phyloP scores from a whole-genome alignment of 257 asterid species.

The Solanum ossicruentum region DNA sequence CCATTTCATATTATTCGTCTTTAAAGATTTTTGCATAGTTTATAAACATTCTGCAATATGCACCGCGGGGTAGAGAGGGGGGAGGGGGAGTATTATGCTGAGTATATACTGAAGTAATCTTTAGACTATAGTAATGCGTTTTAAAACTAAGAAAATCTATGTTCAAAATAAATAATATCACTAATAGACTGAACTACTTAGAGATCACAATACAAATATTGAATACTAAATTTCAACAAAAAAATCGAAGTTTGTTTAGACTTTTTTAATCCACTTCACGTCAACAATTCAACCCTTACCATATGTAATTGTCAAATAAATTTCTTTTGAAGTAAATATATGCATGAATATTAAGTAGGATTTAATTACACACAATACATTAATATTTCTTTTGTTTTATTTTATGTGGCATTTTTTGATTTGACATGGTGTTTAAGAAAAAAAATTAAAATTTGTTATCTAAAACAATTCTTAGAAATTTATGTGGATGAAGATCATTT shows the following conservation, averaged over 20 bases:
- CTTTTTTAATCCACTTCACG: neutral
- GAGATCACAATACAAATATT: neutral
- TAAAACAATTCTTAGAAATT: too few species aligned
- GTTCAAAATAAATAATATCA: neutral
- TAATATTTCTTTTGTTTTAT: neutral
- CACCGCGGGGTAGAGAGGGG: too few species aligned
- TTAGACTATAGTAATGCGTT: neutral
- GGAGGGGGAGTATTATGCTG: neutral
- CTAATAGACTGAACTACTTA: neutral
- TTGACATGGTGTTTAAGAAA: too few species aligned
- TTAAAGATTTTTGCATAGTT: too few species aligned
- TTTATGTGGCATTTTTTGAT: too few species aligned
- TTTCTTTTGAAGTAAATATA: neutral
- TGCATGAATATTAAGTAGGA: neutral
- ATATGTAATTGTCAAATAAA: neutral
- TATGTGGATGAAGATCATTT: too few species aligned
- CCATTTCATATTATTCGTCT: too few species aligned
- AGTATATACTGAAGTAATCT: neutral
- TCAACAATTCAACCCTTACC: neutral
- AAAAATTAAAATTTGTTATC: too few species aligned
- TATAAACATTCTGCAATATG: too few species aligned
- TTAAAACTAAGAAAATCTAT: neutral
- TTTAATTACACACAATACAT: neutral
- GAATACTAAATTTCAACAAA: neutral
- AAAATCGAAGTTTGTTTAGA: neutral